Evolutionary conservation across 352 stramenopile genomes (phyloP), one percentile per base, ranked within the genome.

Genomic region (Phytophthora vignae): DNA sequence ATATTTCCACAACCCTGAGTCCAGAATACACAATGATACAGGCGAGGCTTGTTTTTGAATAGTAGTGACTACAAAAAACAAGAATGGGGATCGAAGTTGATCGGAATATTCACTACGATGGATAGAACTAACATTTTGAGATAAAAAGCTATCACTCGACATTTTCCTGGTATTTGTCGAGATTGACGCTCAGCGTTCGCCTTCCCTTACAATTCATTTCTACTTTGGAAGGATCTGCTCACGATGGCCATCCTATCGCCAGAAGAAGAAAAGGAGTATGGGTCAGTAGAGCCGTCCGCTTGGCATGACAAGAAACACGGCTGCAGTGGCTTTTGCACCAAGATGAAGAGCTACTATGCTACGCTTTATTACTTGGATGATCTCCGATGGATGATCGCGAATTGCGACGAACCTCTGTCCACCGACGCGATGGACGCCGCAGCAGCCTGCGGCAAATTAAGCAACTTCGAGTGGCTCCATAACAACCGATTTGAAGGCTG

Each of bases 401-500:
- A 75, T 31, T 73, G 67, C 9, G 40, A 64, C 14, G 67, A 69
- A 12, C 50, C 49, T 33, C 38, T 64, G 27, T 68, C 71, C 11
- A 66, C 62, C 15, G 54, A 46, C 2, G 71, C 71, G n/a, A 68
- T 76, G 62, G 67, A 78, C 42, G 21, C 19, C 22, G 57, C 61
- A 5, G 67, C 14, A 19, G 12, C 17, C 14, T 10, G 40, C 15
- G 40, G 40, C 17, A 2, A 21, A 10, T 49, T 49, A 21, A 0
- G 4, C 40, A 10, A 21, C 8, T 8, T 22, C 15, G 0, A 3
- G 15, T 48, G 40, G 40, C 6, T 48, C 15, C 40, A 48, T 15
- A n/a, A 48, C 14, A 48, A 48, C 1, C 40, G 40, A 48, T 48
- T 48, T 19, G 40, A 48, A 48, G 40, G 40, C 4, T 48, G 40